Evolutionary conservation across 106 monocot species (phyloP), one percentile per base, ranked within the genome.

Genomic region (Ottelia alismoides): DNA sequence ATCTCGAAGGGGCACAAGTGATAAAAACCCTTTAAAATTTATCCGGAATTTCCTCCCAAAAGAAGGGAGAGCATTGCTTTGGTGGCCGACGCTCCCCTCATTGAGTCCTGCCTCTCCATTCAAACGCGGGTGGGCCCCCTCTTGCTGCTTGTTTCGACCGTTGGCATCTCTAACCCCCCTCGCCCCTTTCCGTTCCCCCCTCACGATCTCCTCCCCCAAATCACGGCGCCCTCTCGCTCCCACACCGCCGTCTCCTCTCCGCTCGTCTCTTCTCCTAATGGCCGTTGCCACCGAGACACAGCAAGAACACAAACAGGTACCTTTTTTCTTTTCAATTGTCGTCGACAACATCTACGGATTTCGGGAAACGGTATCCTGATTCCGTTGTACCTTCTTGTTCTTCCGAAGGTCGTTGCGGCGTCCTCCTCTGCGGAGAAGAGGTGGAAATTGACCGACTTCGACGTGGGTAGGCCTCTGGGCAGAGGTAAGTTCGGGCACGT

Each of bases 401-500:
- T 16, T n/a, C 40, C 22, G 48, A 10, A 84, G 82, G 29, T 58
- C 45, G 47, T 74, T 28, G 58, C 69, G 6, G 72, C 79, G 56
- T 58, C 35, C 28, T 49, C 65, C 4, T 48, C 47, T 17, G 56
- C 25, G 50, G 98, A 86, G 51, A 99, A 83, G 72, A 52, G 96
- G 22, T 98, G 96, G 89, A 74, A 74, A 10, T 58, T 98, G 53
- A 80, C 60, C 55, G 86, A 99, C 61, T 90, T 99, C 35, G 98
- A 99, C 51, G 79, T 99, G 23, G 90, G 98, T 51, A 99, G 69
- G 71, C 90, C 98, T 20, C 78, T 99, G 23, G 98, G 98, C 58
- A 82, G 90, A 72, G 98, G 98, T 30, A 99, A 99, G 28, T 99
- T 99, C 69, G 98, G 98, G 1, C 98, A 99, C 61, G 98, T 99